A percentile compares a stretch with the other conserved stretches of the same genome.
Evolutionary conservation across 257 asterid species (phyloP).

Genomic region (Capsicum baccatum): DNA sequence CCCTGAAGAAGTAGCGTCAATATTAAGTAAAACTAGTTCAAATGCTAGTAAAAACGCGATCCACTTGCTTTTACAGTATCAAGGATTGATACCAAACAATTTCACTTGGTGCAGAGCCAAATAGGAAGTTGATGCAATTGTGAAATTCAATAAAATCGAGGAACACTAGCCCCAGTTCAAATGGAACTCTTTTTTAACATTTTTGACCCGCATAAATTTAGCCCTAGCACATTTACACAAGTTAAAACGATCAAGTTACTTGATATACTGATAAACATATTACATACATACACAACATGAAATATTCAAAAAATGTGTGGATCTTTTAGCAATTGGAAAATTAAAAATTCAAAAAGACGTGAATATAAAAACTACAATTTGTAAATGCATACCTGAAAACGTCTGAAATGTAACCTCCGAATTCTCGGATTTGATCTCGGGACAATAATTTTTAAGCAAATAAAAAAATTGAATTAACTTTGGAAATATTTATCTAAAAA

Average conservation of each 20-base stretch:
- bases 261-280: neutral
- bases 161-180: neutral
- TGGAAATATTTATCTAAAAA: neutral
- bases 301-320: neutral
- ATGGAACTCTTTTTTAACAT: neutral
- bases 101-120: neutral
- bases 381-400: conserved; percentile 1
- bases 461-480: neutral
- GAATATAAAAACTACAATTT: neutral
- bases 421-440: conserved; percentile 4
- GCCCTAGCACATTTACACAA: neutral
- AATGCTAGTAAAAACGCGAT: neutral
- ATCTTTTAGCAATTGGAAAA: conserved; percentile 20
- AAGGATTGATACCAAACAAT: neutral
- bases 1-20: neutral
- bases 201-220: too few species aligned
- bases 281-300: neutral
- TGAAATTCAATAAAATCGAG: neutral
- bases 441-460: neutral
- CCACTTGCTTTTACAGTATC: neutral
- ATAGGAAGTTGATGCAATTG: neutral
- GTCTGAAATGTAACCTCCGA: conserved; percentile 21
- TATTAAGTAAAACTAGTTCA: neutral
- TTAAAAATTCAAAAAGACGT: neutral
- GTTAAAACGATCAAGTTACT: neutral